phyloP scores from a whole-genome alignment of 2,329 filamentous ascomycete genomes.

The Neobulgaria alba region DNA sequence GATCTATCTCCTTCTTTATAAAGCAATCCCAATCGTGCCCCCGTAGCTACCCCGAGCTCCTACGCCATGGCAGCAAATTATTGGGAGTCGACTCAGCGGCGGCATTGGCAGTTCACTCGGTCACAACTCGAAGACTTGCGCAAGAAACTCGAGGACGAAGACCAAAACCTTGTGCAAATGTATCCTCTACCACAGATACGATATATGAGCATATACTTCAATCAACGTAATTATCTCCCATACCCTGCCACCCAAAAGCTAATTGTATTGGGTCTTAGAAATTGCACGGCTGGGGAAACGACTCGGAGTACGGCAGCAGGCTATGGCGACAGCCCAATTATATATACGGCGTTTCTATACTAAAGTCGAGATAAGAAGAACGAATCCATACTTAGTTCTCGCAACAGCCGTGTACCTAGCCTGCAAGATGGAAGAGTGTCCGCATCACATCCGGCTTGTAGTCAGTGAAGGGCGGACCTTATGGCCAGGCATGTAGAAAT shows the following conservation, averaged over 20 bases:
- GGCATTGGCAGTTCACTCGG: slow-evolving; percentile 83
- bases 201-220: slow-evolving; percentile 84
- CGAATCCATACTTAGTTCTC: slow-evolving; percentile 87
- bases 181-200: slow-evolving; percentile 76
- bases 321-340: slow-evolving; percentile 85
- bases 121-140: slow-evolving; percentile 70
- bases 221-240: slow-evolving; percentile 56
- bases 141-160: slow-evolving; percentile 67
- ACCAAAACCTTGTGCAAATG: slow-evolving; percentile 64
- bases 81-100: slow-evolving; percentile 89
- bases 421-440: slow-evolving; percentile 96
- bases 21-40: too few species aligned
- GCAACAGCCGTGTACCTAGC: slow-evolving; percentile 92
- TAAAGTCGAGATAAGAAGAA: slow-evolving; percentile 81
- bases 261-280: slow-evolving; percentile 41
- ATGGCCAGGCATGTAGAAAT: slow-evolving; percentile 55
- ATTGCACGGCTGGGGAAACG: slow-evolving; percentile 77
- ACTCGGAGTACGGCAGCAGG: slow-evolving; percentile 79
- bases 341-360: slow-evolving; percentile 93
- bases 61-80: slow-evolving; percentile 60
- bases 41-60: too few species aligned
- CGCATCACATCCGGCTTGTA: slow-evolving; percentile 89
- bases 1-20: too few species aligned
- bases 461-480: slow-evolving; percentile 77
- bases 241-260: not conserved